phyloP scores from a whole-genome alignment of 139 green algal species.

The Spirogloea muscicola region DNA sequence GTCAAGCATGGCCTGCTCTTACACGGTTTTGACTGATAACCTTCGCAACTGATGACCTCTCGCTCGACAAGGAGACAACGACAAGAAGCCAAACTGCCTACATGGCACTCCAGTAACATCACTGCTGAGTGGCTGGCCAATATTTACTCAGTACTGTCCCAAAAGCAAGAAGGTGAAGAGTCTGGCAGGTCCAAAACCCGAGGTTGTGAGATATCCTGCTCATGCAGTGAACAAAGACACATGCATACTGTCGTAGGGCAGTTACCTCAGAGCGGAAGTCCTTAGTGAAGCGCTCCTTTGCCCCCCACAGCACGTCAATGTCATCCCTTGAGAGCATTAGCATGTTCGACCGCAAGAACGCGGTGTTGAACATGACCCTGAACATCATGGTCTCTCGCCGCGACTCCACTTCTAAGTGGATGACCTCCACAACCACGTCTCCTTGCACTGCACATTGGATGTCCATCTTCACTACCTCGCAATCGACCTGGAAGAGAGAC shows the following conservation, averaged over 20 bases:
- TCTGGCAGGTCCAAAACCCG: no score
- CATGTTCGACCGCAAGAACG: conserved; percentile 45
- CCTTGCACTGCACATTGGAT: conserved; percentile 34
- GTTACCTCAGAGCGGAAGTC: conserved; percentile 38
- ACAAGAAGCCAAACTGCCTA: no score
- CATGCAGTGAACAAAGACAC: no score
- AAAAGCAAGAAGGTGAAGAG: no score
- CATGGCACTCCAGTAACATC: no score
- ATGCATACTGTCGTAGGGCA: not conserved
- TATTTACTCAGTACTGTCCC: no score
- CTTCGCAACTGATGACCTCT: no score
- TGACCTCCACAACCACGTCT: conserved; percentile 43
- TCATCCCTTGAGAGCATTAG: conserved; percentile 38
- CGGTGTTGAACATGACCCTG: conserved; percentile 43
- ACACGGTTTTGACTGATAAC: no score
- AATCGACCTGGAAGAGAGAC: conserved; percentile 27
- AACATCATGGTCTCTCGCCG: conserved; percentile 41
- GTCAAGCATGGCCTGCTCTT: no score
- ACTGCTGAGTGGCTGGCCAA: no score
- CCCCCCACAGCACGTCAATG: conserved; percentile 35
- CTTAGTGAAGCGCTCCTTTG: conserved; percentile 24
- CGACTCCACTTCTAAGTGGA: conserved; percentile 26
- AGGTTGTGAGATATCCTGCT: no score
- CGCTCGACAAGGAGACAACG: no score
- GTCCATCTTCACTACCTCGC: conserved; percentile 45